phyloP scores from a whole-genome alignment of 768 basidiomycete species.

The Pleurotus giganteus region DNA sequence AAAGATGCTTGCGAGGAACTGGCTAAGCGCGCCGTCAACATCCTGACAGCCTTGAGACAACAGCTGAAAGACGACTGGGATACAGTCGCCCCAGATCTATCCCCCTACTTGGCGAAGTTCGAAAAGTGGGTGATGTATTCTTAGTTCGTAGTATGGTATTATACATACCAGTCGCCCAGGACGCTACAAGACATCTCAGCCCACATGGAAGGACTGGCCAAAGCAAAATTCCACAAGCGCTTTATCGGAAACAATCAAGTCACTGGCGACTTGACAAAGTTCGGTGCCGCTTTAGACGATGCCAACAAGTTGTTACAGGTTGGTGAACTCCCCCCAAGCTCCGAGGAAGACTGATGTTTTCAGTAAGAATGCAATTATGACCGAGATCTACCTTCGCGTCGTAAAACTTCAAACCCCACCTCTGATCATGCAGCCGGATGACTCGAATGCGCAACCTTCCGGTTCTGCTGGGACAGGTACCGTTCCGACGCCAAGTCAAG shows the following conservation, averaged over 20 bases:
- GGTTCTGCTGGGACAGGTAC: no score
- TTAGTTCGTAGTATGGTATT: background rate
- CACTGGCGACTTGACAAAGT: background rate
- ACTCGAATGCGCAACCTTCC: background rate
- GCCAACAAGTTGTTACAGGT: background rate
- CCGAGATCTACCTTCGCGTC: background rate
- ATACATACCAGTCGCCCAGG: background rate
- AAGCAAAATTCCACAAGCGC: background rate
- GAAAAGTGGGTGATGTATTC: background rate
- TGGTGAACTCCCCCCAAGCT: background rate
- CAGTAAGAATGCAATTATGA: background rate
- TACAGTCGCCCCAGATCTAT: background rate
- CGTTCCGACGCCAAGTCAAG: no score
- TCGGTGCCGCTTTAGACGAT: background rate
- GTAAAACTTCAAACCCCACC: background rate
- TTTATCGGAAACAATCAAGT: background rate
- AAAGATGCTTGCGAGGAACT: background rate
- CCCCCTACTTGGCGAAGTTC: background rate
- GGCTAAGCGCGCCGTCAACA: background rate
- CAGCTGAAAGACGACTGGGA: background rate
- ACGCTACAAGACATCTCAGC: background rate
- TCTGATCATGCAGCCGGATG: background rate
- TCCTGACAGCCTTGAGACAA: background rate
- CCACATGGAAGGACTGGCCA: background rate
- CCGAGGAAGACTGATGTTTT: background rate